Evolutionary conservation across 1,284 basidiomycete species (phyloP).

Genomic region (Ustilago lituana): DNA sequence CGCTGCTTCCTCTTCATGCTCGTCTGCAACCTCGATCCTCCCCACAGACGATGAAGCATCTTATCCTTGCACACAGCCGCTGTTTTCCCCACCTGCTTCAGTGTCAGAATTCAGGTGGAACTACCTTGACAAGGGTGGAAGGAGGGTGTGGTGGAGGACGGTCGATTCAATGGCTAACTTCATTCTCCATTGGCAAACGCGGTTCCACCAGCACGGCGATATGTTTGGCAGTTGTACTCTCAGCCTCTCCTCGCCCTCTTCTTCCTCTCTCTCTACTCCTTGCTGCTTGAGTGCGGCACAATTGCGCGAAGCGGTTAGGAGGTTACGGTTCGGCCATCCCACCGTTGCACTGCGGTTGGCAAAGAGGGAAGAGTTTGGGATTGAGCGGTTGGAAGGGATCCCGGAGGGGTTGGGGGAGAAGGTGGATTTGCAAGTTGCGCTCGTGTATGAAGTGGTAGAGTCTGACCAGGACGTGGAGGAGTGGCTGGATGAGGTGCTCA

Average conservation of each 20-base stretch:
- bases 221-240: constrained; percentile 33
- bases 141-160: constrained; percentile 26
- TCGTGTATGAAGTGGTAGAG: constrained; percentile 26
- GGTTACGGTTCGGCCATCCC: constrained; percentile 26
- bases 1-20: neutral
- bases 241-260: neutral
- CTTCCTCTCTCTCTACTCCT: too few relatives aligned
- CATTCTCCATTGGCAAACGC: constrained; percentile 37
- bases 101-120: constrained; percentile 24
- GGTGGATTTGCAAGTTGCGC: constrained; percentile 37
- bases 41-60: too few relatives aligned
- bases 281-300: too few relatives aligned
- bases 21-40: neutral
- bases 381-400: neutral
- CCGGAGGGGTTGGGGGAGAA: constrained; percentile 9
- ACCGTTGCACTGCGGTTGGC: constrained; percentile 26
- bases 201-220: constrained; percentile 43
- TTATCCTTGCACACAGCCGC: too few relatives aligned
- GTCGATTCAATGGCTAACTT: constrained; percentile 48
- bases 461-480: constrained; percentile 10
- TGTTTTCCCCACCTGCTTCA: constrained; percentile 14
- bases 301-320: constrained; percentile 19
- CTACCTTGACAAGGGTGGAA: too few relatives aligned
- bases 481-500: constrained; percentile 27
- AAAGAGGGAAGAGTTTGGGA: constrained; percentile 8